Conservation (phyloP, 2,329 filamentous ascomycete species). For the Pseudogymnoascus sp. region DNA sequence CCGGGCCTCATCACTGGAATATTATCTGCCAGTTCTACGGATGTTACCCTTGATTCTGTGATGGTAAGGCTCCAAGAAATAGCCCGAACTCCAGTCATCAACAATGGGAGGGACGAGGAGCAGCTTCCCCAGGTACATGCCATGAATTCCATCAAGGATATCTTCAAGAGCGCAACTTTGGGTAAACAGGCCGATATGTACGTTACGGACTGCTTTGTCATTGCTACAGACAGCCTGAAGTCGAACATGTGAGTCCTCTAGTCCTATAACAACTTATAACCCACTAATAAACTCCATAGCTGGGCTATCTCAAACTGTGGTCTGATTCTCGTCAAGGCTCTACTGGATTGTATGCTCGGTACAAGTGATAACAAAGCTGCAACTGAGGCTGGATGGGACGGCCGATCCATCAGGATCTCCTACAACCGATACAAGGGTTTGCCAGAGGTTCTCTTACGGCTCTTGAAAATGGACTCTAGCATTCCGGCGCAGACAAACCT, state of each 20-base stretch:
- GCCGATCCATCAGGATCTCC: slow-evolving; percentile 55
- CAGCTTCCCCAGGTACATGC: slow-evolving; percentile 88
- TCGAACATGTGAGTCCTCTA: slow-evolving; percentile 58
- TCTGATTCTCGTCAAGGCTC: slow-evolving; percentile 75
- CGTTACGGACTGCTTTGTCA: slow-evolving; percentile 62
- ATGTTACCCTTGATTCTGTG: slow-evolving; percentile 54
- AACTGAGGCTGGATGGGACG: slow-evolving; percentile 56
- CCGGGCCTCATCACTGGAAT: slow-evolving; percentile 80
- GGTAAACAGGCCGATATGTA: slow-evolving; percentile 65
- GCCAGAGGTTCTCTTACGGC: slow-evolving; percentile 51
- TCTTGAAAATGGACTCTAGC: slow-evolving; percentile 40
- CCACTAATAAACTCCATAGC: slow-evolving; percentile 30
- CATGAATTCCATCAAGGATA: slow-evolving; percentile 85
- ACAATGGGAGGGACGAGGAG: slow-evolving; percentile 50
- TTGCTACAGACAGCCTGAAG: slow-evolving; percentile 73
- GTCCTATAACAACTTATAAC: neutral
- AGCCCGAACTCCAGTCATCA: slow-evolving; percentile 43
- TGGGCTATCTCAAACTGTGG: slow-evolving; percentile 96
- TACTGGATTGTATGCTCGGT: slow-evolving; percentile 72
- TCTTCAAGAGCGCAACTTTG: slow-evolving; percentile 76
- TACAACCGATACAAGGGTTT: slow-evolving; percentile 62
- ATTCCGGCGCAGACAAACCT: slow-evolving; percentile 12
- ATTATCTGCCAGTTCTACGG: slow-evolving; percentile 54
- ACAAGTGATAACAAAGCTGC: slow-evolving; percentile 61
- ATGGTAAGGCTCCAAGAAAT: slow-evolving; percentile 56